Base-by-base conservation (phyloP, 257 asterid species). In the Nicotiana otophora region DNA sequence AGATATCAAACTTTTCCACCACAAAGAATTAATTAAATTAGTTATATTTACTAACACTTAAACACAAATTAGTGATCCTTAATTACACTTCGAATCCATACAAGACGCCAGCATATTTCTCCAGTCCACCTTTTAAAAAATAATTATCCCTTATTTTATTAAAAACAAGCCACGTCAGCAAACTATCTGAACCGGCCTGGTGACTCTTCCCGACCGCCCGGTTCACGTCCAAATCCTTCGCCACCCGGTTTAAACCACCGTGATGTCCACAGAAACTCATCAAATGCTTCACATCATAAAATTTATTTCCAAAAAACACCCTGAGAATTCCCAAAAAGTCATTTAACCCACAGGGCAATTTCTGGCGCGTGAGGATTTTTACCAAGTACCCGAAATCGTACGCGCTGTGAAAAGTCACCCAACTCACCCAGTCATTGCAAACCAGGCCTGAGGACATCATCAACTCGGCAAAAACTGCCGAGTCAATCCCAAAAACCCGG, bases 351-450 rank as follows among this genome's bases (percentile, higher is more conserved):
- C 3, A 57, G 16, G 0, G 26, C 57, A 12, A 46, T 23, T 0
- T 61, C 39, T 15, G 11, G 3, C 15, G n/a, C 0, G 33, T 81
- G 23, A 86, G 19, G 15, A 82, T n/a, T 63, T 82, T 86, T 0
- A 84, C 19, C 26, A 86, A 7, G 62, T 57, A 82, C 2, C 84
- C 88, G 0, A 82, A 58, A 66, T 91, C 92, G 9, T 86, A 82
- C 16, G 66, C 7, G 3, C 82, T 85, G 10, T 85, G 90, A 62
- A 88, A 89, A 1, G 92, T 79, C 0, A 91, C 30, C 92, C 91
- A 91, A 7, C 1, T 65, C 23, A 30, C 14, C 1, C 7, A 65
- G 5, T 15, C 48, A 65, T 15, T 31, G 5, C 5, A 15, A 14
- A 65, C 48, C 33, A 65, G 1, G 3, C 23, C 48, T 0, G 23